Conservation (phyloP, 495 filamentous ascomycete species). For the Penicillium mononematosum region DNA sequence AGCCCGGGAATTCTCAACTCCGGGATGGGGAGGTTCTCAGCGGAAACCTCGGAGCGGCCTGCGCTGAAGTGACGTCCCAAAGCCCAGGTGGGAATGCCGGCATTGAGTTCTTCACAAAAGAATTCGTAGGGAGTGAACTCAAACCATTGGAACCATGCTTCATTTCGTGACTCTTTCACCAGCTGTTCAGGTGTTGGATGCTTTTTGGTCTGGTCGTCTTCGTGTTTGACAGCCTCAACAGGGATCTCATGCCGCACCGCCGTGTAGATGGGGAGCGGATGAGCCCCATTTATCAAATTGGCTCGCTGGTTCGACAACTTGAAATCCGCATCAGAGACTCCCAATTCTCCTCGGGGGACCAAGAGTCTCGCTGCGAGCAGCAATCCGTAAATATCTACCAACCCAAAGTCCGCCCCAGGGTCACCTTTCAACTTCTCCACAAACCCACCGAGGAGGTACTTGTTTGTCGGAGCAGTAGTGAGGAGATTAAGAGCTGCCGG, state of each 20-base stretch:
- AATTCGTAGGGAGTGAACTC: slow-evolving; percentile 95
- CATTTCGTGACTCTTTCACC: slow-evolving; percentile 64
- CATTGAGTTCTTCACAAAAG: slow-evolving; percentile 86
- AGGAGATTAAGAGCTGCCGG: slow-evolving; percentile 74
- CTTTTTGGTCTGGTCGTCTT: slow-evolving; percentile 23
- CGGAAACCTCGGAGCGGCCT: slow-evolving; percentile 60
- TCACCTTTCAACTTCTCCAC: slow-evolving; percentile 89
- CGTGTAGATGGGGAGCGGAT: slow-evolving; percentile 91
- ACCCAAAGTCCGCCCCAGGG: slow-evolving; percentile 74
- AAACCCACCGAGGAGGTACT: slow-evolving; percentile 80
- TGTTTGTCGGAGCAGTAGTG: slow-evolving; percentile 83
- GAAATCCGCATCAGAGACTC: slow-evolving; percentile 70
- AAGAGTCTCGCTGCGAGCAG: slow-evolving; percentile 79
- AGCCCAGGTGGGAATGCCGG: slow-evolving; percentile 93
- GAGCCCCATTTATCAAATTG: slow-evolving; percentile 69
- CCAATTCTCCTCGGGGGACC: slow-evolving; percentile 80
- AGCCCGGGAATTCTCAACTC: slow-evolving; percentile 78
- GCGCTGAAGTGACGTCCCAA: slow-evolving; percentile 77
- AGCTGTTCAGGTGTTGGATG: slow-evolving; percentile 45
- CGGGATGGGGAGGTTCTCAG: slow-evolving; percentile 63
- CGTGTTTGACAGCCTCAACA: slow-evolving; percentile 38
- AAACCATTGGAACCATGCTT: slow-evolving; percentile 98
- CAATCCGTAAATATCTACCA: slow-evolving; percentile 90
- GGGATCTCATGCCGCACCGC: slow-evolving; percentile 97
- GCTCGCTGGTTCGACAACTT: slow-evolving; percentile 82